phyloP scores from a whole-genome alignment of 306 rosid genomes.

The Acacia melanoxylon region DNA sequence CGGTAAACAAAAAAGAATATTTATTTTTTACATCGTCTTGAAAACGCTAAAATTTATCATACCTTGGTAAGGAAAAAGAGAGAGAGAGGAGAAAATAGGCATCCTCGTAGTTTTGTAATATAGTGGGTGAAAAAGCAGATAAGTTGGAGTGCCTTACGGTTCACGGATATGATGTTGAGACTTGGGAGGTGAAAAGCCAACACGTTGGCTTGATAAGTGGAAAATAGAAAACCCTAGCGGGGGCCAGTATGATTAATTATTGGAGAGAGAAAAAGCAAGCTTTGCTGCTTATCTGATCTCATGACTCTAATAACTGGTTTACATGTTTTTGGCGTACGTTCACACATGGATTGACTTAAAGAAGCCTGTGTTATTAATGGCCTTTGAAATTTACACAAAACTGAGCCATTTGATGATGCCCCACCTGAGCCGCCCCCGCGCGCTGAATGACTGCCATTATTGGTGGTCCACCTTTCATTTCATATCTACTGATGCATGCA shows the following conservation, averaged over 20 bases:
- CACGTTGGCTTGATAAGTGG: neutral
- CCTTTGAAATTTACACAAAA: neutral
- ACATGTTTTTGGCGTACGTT: neutral
- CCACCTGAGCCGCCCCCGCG: neutral
- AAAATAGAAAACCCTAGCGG: neutral
- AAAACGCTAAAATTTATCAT: no score
- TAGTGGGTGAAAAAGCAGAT: neutral
- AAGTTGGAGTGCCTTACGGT: neutral
- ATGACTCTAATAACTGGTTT: neutral
- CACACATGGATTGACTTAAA: neutral
- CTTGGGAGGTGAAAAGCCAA: neutral
- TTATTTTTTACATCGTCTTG: no score
- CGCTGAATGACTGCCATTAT: neutral
- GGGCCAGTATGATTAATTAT: neutral
- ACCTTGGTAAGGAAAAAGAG: no score
- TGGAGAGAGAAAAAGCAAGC: neutral
- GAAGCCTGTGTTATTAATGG: neutral
- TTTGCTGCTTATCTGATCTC: no score
- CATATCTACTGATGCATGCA: neutral
- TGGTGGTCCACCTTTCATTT: neutral
- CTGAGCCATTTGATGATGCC: neutral
- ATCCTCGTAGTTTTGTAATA: neutral
- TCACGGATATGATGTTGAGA: no score
- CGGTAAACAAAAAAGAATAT: no score
- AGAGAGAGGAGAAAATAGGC: no score